Base-by-base conservation (phyloP, 2,329 filamentous ascomycete species). In the Zarea fungicola region DNA sequence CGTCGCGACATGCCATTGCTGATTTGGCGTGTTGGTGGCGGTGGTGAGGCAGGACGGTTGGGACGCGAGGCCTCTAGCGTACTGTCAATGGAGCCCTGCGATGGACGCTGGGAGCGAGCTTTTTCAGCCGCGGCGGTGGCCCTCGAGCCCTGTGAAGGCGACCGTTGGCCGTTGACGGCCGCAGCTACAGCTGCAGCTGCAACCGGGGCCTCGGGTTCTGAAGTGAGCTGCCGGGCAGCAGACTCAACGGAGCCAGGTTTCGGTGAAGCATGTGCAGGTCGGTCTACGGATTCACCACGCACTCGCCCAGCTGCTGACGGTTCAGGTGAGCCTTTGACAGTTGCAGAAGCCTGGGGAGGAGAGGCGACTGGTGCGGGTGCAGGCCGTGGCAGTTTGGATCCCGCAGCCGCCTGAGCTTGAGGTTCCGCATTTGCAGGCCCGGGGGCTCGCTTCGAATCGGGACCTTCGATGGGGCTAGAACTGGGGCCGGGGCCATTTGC, bases 61-160 rank as follows among this genome's bases (percentile, higher is more conserved):
- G 57, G 47, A 37, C 80, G 62, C 1, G 69, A 65, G 4, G 76
- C 72, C 54, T 89, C 85, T 22, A 77, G 77, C 2, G 76, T 78
- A 58, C 80, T 87, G 55, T 93, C 88, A 11, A 87, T 71, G 0
- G 86, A 86, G 23, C 77, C 76, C 60, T 85, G 45, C 2, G 50
- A 48, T 32, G 43, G 48, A 6, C 48, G 48, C 19, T 37, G 83
- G 29, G 77, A 73, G 16, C 81, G 76, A 22, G 43, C 55, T 47
- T 63, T 62, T n/a, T 57, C 61, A 25, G 26, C 25, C 10, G 34
- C 41, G n/a, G 69, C 65, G 29, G 59, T 62, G 50, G 64, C 57
- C 56, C 69, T 64, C 28, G 60, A 39, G 60, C 55, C 50, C 52
- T 83, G 78, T 5, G 77, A 80, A 9, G 84, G 83, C 5, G 83